Evolutionary conservation across 345 rosid genomes (phyloP).

Genomic region (Stellera chamaejasme): DNA sequence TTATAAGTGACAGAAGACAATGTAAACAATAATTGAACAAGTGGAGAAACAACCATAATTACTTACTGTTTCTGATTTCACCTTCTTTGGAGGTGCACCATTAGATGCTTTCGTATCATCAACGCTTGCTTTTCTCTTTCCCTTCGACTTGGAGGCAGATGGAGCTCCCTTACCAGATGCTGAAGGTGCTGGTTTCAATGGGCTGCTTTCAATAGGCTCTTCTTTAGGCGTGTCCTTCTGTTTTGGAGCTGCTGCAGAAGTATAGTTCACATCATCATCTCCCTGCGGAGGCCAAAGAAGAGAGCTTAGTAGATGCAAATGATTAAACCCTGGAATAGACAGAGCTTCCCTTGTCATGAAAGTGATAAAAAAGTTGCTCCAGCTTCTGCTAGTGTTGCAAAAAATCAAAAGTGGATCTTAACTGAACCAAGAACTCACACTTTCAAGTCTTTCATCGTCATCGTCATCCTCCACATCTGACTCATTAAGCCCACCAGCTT

Average conservation of each 20-base stretch:
- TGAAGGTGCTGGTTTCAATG: conserved; percentile 53
- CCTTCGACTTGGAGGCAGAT: conserved; percentile 70
- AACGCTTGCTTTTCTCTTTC: conserved; percentile 73
- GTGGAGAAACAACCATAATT: background rate
- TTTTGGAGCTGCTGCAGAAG: conserved; percentile 52
- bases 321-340: background rate
- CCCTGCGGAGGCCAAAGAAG: conserved; percentile 25
- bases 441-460: conserved; percentile 42
- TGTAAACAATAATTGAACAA: background rate
- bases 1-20: background rate
- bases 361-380: too few species aligned
- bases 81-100: conserved; percentile 65
- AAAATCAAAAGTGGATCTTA: conserved; percentile 9
- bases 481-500: conserved; percentile 57
- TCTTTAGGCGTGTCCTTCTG: conserved; percentile 64
- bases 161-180: conserved; percentile 62
- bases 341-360: background rate
- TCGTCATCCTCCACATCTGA: conserved; percentile 88
- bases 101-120: conserved; percentile 56
- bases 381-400: background rate
- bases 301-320: background rate
- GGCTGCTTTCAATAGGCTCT: conserved; percentile 68
- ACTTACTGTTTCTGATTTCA: conserved; percentile 77
- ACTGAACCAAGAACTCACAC: conserved; percentile 34
- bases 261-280: conserved; percentile 55